Percentiles rank a stretch among this genome's conserved stretches.
Conservation (phyloP, 75 land plant genomes). For the Larix kaempferi region DNA sequence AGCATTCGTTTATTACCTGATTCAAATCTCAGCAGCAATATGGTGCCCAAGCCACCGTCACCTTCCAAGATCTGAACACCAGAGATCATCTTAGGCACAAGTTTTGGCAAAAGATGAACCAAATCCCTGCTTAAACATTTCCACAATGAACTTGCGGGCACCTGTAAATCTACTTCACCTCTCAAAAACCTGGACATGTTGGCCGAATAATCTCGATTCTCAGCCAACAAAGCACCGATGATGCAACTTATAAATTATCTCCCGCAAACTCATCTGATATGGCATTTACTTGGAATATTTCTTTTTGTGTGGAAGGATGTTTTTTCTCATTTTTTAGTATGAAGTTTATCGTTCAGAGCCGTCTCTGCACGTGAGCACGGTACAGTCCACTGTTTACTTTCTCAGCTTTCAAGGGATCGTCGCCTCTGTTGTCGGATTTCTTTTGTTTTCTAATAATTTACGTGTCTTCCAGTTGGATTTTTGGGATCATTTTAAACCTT, state of each 20-base stretch:
- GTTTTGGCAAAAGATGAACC: conserved; percentile 3
- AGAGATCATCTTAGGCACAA: conserved; percentile 1
- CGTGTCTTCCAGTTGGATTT: background rate
- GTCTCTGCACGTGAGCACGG: background rate
- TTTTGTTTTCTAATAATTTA: background rate
- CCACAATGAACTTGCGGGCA: conserved; percentile 3
- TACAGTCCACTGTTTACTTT: background rate
- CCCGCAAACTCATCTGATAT: background rate
- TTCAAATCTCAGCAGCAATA: background rate
- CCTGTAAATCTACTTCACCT: background rate
- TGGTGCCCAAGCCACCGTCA: conserved; percentile 4
- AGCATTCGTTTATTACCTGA: background rate
- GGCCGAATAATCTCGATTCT: background rate
- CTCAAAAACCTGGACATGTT: background rate
- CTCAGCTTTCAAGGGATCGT: background rate
- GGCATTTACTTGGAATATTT: background rate
- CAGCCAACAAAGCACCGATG: background rate
- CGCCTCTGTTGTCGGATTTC: background rate
- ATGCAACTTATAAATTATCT: background rate
- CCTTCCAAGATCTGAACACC: background rate
- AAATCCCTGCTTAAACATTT: conserved; percentile 3
- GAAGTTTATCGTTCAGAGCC: background rate
- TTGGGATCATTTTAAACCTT: no score
- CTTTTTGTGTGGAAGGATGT: background rate
- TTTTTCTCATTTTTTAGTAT: background rate